Base-by-base conservation (phyloP, 1,284 basidiomycete genomes). In the Heterobasidion annosum region DNA sequence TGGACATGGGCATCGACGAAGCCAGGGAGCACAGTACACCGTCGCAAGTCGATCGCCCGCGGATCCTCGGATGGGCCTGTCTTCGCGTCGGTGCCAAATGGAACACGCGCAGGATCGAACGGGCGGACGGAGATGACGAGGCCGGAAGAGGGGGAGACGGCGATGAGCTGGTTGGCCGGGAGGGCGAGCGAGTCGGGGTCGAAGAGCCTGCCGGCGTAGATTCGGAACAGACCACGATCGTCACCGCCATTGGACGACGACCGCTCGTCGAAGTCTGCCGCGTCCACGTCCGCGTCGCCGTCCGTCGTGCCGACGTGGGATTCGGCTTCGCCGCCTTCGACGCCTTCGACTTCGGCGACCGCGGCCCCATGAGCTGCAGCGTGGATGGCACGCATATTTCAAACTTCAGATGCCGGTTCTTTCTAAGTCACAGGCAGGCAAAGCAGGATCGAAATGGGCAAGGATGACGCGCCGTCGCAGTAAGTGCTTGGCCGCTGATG, bases 1-100 rank as follows among this genome's bases (percentile, higher is more conserved):
- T 84, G 83, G 16, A 86, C 82, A 66, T 86, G 83, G 1, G 70
- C 71, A 60, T 86, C 83, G n/a, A 85, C 81, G 51, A 85, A 77
- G 0, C 83, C 83, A 16, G 84, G 82, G 2, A 84, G 64, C 3
- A 87, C 69, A 1, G 79, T 81, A 57, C 71, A 60, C 16, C 68
- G 62, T n/a, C 77, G 66, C 44, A 84, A 65, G 64, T 85, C 79
- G 48, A 78, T 70, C 35, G 70, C 55, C 50, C 40, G 8, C 13
- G 34, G 33, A 18, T 49, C 19, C 2, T 40, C 12, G 16, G 16
- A 47, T 2, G 18, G 16, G 10, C 16, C 37, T 8, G 37, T 18
- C 12, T 34, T 25, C 15, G 51, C 51, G 25, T 46, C 51, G 25
- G 15, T 15, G 13, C n/a, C 50, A 37, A 34, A 15, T n/a, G 51